phyloP scores from a whole-genome alignment of 75 land plant genomes.

The Larix kaempferi region DNA sequence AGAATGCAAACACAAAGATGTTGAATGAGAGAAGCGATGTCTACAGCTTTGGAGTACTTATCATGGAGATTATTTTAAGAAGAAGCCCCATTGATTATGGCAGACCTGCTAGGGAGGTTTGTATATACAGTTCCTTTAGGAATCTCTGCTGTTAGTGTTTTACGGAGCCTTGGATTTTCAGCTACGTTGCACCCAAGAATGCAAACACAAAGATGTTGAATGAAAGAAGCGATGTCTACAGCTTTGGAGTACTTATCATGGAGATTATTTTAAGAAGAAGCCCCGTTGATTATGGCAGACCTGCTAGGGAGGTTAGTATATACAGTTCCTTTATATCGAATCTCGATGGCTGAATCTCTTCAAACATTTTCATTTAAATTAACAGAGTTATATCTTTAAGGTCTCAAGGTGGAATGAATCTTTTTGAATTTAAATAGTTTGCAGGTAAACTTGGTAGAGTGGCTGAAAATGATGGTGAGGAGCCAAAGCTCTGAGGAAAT shows the following conservation, averaged over 20 bases:
- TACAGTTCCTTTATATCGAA: background rate
- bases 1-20: conserved; percentile 91
- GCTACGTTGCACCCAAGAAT: conserved; percentile 64
- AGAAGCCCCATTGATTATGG: no score
- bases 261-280: conserved; percentile 52
- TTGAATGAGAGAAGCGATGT: conserved; percentile 87
- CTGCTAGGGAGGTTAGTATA: conserved; percentile 65
- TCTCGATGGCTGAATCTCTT: background rate
- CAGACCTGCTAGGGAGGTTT: no score
- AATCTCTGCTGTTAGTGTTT: no score
- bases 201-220: conserved; percentile 52
- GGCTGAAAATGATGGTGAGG: conserved; percentile 76
- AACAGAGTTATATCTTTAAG: no score
- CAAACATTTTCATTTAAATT: background rate
- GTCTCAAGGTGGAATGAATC: no score
- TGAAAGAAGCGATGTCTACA: conserved; percentile 57
- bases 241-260: conserved; percentile 57
- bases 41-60: conserved; percentile 82
- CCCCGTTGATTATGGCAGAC: conserved; percentile 80
- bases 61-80: conserved; percentile 82
- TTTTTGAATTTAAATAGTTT: background rate
- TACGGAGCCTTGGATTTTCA: conserved; percentile 17
- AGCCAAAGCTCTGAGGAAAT: conserved; percentile 67
- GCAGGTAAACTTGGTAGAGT: conserved; percentile 78
- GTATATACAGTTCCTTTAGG: no score